Conservation (phyloP, 257 asterid species). For the Mentha longifolia region DNA sequence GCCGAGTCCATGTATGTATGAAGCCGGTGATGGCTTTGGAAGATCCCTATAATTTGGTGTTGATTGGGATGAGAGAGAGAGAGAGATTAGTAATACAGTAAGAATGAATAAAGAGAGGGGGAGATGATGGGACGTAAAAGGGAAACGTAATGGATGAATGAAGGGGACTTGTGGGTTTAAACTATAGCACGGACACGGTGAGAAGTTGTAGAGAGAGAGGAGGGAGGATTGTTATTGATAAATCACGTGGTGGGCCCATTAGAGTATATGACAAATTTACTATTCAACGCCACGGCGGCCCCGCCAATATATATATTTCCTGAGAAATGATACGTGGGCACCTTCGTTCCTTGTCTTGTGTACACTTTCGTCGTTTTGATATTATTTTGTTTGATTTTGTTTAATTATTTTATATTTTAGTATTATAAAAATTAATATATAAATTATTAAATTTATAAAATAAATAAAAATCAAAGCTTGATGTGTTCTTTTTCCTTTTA, state of each 20-base stretch:
- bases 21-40: neutral
- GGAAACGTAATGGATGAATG: slow-evolving; percentile 37
- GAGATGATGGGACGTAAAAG: slow-evolving; percentile 40
- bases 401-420: no score
- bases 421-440: no score
- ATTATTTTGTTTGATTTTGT: no score
- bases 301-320: slow-evolving; percentile 18
- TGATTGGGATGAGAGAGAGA: slow-evolving; percentile 19
- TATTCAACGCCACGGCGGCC: slow-evolving; percentile 38
- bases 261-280: slow-evolving; percentile 33
- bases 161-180: slow-evolving; percentile 28
- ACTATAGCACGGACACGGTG: slow-evolving; percentile 3
- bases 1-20: slow-evolving; percentile 36
- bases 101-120: neutral
- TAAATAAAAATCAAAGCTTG: no score
- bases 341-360: no score
- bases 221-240: neutral
- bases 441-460: no score
- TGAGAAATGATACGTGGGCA: no score
- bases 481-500: no score
- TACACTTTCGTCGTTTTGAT: no score
- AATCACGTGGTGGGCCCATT: slow-evolving; percentile 46
- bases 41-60: neutral
- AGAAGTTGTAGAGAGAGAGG: neutral
- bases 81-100: neutral